A percentile compares a stretch with the other conserved stretches of the same genome.
These are phyloP conservation scores for Lasiodiplodia sp. DNA, from an alignment of 2,329 filamentous ascomycete genomes.

Conservation along the genomic window DNA sequence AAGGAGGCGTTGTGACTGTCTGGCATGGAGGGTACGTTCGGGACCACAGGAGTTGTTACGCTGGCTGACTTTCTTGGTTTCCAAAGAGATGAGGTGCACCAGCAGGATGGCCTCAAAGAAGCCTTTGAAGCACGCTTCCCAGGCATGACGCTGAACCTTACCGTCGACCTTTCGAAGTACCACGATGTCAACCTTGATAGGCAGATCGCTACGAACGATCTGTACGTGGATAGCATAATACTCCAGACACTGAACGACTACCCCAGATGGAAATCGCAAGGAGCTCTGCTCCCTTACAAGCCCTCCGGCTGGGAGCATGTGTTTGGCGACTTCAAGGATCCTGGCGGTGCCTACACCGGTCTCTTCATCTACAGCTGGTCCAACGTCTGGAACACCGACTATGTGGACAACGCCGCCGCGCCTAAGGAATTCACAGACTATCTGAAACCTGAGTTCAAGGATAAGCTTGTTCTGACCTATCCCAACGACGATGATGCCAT, in stretches of 20 bases:
- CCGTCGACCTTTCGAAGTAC: conserved; percentile 44
- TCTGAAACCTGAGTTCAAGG: conserved; percentile 59
- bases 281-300: conserved; percentile 58
- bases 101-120: conserved; percentile 50
- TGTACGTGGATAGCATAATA: conserved; percentile 53
- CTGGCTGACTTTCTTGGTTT: conserved; percentile 49
- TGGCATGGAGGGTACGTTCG: no score
- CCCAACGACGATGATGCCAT: conserved; percentile 67
- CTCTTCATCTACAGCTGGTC: conserved; percentile 46
- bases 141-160: conserved; percentile 59
- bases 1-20: conserved; percentile 54
- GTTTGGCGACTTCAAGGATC: conserved; percentile 52
- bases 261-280: conserved; percentile 59
- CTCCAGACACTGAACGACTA: conserved; percentile 62
- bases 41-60: no score
- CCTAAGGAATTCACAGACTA: conserved; percentile 54
- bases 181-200: conserved; percentile 47
- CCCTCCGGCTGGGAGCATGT: conserved; percentile 56
- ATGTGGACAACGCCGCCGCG: conserved; percentile 37
- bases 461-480: conserved; percentile 62
- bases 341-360: conserved; percentile 53
- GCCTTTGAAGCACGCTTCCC: conserved; percentile 59
- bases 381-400: conserved; percentile 49
- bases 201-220: conserved; percentile 46
- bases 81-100: conserved; percentile 51